Base-by-base conservation (phyloP, 805 yeast species). In the Zygoascus biomembranicola region DNA sequence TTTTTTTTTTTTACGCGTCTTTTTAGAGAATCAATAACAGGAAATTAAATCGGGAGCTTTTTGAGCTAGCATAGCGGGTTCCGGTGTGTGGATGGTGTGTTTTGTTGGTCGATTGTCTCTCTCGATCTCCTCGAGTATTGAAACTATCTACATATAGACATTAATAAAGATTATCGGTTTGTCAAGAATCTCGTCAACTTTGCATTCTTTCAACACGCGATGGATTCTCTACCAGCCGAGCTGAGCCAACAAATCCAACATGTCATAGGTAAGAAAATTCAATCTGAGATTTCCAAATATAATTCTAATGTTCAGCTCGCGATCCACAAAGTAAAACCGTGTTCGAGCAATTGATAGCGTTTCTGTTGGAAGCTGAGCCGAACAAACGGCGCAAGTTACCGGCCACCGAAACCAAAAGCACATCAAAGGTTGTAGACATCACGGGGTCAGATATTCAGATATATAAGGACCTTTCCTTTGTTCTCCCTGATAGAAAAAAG, bases 401-500 rank as follows among this genome's bases (percentile, higher is more conserved):
- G 13, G 39, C 8, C 8, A 11, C 39, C 20, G 26, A 42, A 13
- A 19, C 16, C 44, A 18, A 42, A 13, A 18, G 26, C 44, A 42
- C 5, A 3, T 18, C 44, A 18, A 42, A 42, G 13, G 13, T 18
- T 6, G 16, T 42, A 18, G 44, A 42, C 8, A 13, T 42, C 19
- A 13, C 20, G 5, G 49, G n/a, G 5, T n/a, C 49, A 4, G 39
- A 31, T 18, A 31, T 32, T 16, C 14, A 11, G 20, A 32, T 46
- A 8, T 46, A 18, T 31, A 46, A 46, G 32, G 49, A 46, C 18
- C 39, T 46, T 9, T 46, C 49, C 2, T 16, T 46, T 6, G n/a
- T 28, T n/a, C 16, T 46, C 11, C 49, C 49, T 14, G 49, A 46
- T 31, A 20, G 49, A n/a, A 46, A 46, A 46, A 46, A 46, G 16